Conservation (phyloP, 768 basidiomycete species). For the Dioszegia hungarica region DNA sequence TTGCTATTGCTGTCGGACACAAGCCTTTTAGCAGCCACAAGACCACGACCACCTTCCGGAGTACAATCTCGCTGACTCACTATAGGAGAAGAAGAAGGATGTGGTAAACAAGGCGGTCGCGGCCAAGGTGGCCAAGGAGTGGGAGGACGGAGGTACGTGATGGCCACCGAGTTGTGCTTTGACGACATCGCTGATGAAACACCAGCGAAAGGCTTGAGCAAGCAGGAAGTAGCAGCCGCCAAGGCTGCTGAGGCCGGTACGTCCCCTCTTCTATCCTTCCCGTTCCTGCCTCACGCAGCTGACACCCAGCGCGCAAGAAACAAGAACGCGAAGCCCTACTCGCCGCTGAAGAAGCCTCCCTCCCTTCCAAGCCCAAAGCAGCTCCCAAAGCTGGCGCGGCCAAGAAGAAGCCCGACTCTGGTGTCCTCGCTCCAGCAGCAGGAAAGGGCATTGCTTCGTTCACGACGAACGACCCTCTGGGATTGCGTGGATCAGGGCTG, state of each 20-base stretch:
- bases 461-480: constrained; percentile 40
- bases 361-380: constrained; percentile 57
- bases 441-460: constrained; percentile 53
- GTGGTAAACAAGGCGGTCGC: constrained; percentile 34
- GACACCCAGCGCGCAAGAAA: constrained; percentile 64
- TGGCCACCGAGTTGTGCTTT: background rate
- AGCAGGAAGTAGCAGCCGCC: constrained; percentile 39
- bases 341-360: constrained; percentile 76
- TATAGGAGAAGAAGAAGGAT: constrained; percentile 38
- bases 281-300: background rate
- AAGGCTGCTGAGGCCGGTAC: constrained; percentile 45
- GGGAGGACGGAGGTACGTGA: constrained; percentile 64
- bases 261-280: constrained; percentile 4
- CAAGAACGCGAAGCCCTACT: constrained; percentile 77
- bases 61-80: background rate
- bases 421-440: constrained; percentile 54
- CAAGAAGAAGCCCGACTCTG: constrained; percentile 63
- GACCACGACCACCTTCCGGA: background rate
- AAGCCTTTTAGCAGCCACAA: no score
- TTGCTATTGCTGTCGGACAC: no score
- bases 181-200: background rate
- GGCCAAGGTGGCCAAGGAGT: constrained; percentile 51
- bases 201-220: constrained; percentile 37
- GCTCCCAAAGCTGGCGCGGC: constrained; percentile 55
- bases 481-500: constrained; percentile 27